phyloP scores from a whole-genome alignment of 164 flowering plant genomes.

The Pachysandra terminalis region DNA sequence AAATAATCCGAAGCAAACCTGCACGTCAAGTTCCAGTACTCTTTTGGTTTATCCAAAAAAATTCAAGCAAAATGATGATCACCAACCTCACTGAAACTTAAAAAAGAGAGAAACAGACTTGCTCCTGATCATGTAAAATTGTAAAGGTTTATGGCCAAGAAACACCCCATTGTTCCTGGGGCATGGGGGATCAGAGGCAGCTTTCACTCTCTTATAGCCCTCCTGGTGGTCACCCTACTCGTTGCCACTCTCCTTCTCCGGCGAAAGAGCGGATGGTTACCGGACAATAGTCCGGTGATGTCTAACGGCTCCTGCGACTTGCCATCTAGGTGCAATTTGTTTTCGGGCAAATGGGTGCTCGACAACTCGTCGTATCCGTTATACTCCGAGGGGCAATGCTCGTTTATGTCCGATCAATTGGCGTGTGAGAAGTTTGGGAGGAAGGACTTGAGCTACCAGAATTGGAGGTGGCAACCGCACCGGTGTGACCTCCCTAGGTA shows the following conservation, averaged over 20 bases:
- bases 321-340: constrained; percentile 45
- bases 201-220: constrained; percentile 34
- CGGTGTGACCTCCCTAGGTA: constrained; percentile 85
- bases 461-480: constrained; percentile 94
- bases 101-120: constrained; percentile 9
- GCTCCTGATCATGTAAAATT: not conserved
- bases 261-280: constrained; percentile 17
- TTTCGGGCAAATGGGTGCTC: constrained; percentile 77
- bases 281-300: constrained; percentile 8
- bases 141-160: constrained; percentile 21
- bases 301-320: not conserved
- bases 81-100: constrained; percentile 13
- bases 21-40: not conserved
- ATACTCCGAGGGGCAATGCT: constrained; percentile 62
- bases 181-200: constrained; percentile 35
- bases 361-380: constrained; percentile 71
- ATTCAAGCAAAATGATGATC: constrained; percentile 2
- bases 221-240: constrained; percentile 31
- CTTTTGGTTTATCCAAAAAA: not conserved
- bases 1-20: constrained; percentile 10
- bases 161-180: constrained; percentile 6
- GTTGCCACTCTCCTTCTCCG: constrained; percentile 34
- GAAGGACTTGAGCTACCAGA: constrained; percentile 60
- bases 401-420: constrained; percentile 81
- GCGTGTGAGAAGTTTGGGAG: constrained; percentile 89